Evolutionary conservation across 139 green algal species (phyloP).

Genomic region (Chlorella ohadii): DNA sequence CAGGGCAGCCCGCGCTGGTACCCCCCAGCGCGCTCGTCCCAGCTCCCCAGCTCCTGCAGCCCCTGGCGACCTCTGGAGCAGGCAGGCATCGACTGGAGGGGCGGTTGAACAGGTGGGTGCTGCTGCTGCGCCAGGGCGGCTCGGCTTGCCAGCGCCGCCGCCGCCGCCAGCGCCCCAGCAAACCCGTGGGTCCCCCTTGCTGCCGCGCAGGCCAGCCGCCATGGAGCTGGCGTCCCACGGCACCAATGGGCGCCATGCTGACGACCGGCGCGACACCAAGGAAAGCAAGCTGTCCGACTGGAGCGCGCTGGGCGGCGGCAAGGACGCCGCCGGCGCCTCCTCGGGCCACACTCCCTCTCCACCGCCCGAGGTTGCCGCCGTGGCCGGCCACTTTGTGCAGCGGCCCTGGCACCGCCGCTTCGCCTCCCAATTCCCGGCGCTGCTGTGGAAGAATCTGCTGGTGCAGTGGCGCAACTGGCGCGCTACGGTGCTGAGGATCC

Average conservation of each 20-base stretch:
- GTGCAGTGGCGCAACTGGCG: conserved; percentile 76
- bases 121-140: too few relatives aligned
- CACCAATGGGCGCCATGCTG: not conserved
- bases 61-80: too few relatives aligned
- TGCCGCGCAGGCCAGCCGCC: not conserved
- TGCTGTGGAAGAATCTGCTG: conserved; percentile 40
- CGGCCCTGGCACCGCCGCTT: conserved; percentile 11
- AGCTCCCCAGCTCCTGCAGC: too few relatives aligned
- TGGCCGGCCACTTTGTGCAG: not conserved
- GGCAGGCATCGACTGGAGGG: too few relatives aligned
- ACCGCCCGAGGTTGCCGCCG: not conserved
- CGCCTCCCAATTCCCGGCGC: not conserved
- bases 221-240: not conserved
- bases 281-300: not conserved
- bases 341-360: not conserved
- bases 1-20: too few relatives aligned
- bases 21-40: too few relatives aligned
- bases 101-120: too few relatives aligned
- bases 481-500: conserved; percentile 76
- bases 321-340: not conserved
- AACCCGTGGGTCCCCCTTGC: too few relatives aligned
- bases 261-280: too few relatives aligned
- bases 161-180: too few relatives aligned
- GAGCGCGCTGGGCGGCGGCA: too few relatives aligned
- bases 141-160: too few relatives aligned